Conservation (phyloP, 2,329 filamentous ascomycete genomes). For the Lachnellula occidentalis region DNA sequence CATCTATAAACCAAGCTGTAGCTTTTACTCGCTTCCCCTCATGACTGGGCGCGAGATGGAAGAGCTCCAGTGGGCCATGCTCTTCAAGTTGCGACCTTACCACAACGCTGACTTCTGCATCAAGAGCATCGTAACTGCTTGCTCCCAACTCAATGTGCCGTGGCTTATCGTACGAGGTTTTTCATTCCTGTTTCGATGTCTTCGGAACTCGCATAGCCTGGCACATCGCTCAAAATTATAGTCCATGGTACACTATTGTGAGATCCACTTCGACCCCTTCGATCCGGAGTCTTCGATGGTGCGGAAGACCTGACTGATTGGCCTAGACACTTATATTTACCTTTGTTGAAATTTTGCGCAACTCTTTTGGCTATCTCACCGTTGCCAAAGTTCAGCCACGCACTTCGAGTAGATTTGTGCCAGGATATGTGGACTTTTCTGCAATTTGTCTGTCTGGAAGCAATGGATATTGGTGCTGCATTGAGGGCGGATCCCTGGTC, state of each 20-base stretch:
- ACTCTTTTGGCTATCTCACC: slow-evolving; percentile 20
- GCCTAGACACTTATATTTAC: slow-evolving; percentile 18
- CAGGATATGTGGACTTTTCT: slow-evolving; percentile 26
- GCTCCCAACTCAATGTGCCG: slow-evolving; percentile 14
- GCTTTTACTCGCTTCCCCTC: slow-evolving; percentile 9
- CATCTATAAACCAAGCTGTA: slow-evolving; percentile 9
- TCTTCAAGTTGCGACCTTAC: slow-evolving; percentile 13
- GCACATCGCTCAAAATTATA: slow-evolving; percentile 21
- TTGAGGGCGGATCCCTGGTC: slow-evolving; percentile 9
- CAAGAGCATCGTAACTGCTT: slow-evolving; percentile 11
- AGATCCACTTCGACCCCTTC: neutral
- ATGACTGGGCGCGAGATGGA: slow-evolving; percentile 2
- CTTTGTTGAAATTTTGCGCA: slow-evolving; percentile 18
- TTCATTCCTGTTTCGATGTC: slow-evolving; percentile 17
- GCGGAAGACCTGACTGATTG: slow-evolving; percentile 10
- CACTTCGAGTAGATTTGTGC: slow-evolving; percentile 22
- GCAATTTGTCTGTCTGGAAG: slow-evolving; percentile 15
- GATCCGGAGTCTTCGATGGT: slow-evolving; percentile 1
- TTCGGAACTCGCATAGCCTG: slow-evolving; percentile 9
- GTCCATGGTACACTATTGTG: slow-evolving; percentile 20
- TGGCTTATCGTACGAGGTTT: slow-evolving; percentile 9
- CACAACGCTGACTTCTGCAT: slow-evolving; percentile 14
- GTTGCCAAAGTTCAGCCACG: slow-evolving; percentile 23
- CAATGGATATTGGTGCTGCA: slow-evolving; percentile 11
- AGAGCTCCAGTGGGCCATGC: slow-evolving; percentile 12